Evolutionary conservation across 2,329 filamentous ascomycete genomes (phyloP).

Genomic region (Fusarium caatingaense): DNA sequence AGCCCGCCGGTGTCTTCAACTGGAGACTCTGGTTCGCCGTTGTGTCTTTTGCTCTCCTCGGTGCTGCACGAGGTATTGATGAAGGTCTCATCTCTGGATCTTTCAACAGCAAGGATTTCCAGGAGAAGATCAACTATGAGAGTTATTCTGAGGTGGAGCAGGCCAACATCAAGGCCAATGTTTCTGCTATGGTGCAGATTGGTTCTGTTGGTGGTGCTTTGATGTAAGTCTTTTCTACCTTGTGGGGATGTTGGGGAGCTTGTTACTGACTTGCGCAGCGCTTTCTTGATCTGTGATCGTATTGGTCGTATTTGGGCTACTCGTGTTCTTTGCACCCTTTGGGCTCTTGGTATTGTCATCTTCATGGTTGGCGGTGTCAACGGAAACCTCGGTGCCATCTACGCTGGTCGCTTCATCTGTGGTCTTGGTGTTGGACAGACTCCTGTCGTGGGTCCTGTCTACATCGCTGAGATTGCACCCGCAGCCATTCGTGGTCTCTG

Average conservation of each 20-base stretch:
- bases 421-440: constrained; percentile 75
- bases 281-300: constrained; percentile 68
- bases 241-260: no score
- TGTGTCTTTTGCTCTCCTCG: constrained; percentile 78
- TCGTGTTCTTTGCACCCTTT: constrained; percentile 66
- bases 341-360: constrained; percentile 68
- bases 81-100: constrained; percentile 82
- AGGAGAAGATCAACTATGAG: constrained; percentile 67
- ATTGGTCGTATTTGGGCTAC: constrained; percentile 73
- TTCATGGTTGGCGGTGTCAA: constrained; percentile 65
- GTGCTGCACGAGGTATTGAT: constrained; percentile 81
- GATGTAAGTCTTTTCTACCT: constrained; percentile 50
- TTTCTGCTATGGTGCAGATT: constrained; percentile 85
- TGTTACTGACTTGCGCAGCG: constrained; percentile 51
- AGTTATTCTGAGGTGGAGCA: constrained; percentile 63
- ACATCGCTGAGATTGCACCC: constrained; percentile 78
- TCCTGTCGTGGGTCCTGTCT: constrained; percentile 75
- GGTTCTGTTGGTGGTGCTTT: constrained; percentile 79
- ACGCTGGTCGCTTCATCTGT: constrained; percentile 74
- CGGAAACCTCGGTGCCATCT: constrained; percentile 67
- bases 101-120: constrained; percentile 74
- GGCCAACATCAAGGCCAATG: constrained; percentile 79
- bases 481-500: constrained; percentile 77
- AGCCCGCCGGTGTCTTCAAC: constrained; percentile 78
- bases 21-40: constrained; percentile 84